These are phyloP conservation scores for Lactifluus pinguis DNA, from an alignment of 768 basidiomycete species.

Conservation along the genomic window DNA sequence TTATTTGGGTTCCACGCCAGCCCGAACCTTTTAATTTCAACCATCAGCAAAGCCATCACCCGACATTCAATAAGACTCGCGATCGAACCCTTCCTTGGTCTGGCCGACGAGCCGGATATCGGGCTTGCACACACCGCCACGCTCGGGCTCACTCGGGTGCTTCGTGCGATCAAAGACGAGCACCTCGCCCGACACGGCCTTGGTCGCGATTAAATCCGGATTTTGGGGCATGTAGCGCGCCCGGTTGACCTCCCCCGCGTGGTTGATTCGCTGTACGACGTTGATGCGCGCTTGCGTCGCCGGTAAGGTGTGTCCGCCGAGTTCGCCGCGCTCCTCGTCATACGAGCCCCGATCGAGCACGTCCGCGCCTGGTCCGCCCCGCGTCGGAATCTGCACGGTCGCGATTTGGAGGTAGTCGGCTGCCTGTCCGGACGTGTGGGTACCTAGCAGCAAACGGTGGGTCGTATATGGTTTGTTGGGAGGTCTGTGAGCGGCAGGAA, in stretches of 20 bases:
- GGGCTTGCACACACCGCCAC: constrained; percentile 76
- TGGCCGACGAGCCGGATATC: constrained; percentile 90
- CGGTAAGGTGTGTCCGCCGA: constrained; percentile 84
- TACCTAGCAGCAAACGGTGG: constrained; percentile 91
- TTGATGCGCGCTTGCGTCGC: constrained; percentile 72
- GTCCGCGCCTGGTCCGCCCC: constrained; percentile 58
- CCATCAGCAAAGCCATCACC: neutral
- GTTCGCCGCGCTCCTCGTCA: constrained; percentile 88
- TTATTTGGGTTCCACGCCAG: constrained; percentile 87
- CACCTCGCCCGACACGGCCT: constrained; percentile 84
- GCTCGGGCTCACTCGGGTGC: constrained; percentile 87
- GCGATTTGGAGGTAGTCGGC: constrained; percentile 96
- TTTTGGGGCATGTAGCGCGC: constrained; percentile 99
- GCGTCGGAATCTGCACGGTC: constrained; percentile 86
- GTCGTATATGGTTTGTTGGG: constrained; percentile 89
- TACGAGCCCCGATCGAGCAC: constrained; percentile 75
- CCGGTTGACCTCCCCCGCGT: constrained; percentile 90
- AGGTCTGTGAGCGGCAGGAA: constrained; percentile 41
- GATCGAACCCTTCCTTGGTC: constrained; percentile 84
- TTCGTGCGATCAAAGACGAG: constrained; percentile 96
- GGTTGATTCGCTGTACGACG: constrained; percentile 91
- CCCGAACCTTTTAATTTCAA: constrained; percentile 56
- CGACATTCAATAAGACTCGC: neutral
- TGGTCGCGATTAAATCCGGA: constrained; percentile 93
- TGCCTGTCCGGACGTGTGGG: constrained; percentile 92